A percentile compares a stretch with the other conserved stretches of the same genome.
phyloP scores from a whole-genome alignment of 139 green algal species.

The Tetraselmis chui region DNA sequence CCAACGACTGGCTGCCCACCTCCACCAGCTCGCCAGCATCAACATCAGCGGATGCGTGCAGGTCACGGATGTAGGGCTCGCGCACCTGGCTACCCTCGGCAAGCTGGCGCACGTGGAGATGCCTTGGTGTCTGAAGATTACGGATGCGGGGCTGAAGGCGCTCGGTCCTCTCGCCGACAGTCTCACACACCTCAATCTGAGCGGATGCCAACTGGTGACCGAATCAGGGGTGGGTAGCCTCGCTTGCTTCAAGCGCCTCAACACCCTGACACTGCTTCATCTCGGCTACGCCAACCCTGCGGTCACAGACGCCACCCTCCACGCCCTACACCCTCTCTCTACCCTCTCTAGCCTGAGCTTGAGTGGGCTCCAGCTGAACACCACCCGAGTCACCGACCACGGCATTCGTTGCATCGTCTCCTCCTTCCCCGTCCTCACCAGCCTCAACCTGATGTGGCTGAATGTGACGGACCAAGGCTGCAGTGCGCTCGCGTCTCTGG shows the following conservation, averaged over 20 bases:
- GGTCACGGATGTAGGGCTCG: conserved; percentile 28
- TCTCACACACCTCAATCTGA: conserved; percentile 36
- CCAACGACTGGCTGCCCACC: neutral
- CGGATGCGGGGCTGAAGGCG: conserved; percentile 23
- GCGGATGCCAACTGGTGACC: conserved; percentile 41
- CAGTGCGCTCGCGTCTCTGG: conserved; percentile 10
- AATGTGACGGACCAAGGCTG: conserved; percentile 22
- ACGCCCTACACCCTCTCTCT: conserved; percentile 11
- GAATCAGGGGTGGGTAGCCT: conserved; percentile 29
- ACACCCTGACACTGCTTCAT: conserved; percentile 22
- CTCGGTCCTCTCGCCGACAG: conserved; percentile 14
- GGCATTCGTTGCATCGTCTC: conserved; percentile 16
- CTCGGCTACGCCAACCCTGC: conserved; percentile 26
- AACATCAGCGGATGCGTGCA: conserved; percentile 37
- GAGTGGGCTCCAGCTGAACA: conserved; percentile 24
- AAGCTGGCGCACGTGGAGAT: conserved; percentile 29
- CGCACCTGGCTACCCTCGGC: conserved; percentile 26
- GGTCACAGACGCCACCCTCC: conserved; percentile 28
- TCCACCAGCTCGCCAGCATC: conserved; percentile 20
- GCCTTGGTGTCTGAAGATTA: conserved; percentile 44
- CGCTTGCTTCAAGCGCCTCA: conserved; percentile 19
- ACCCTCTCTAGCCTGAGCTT: conserved; percentile 16
- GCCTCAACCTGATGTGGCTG: conserved; percentile 32
- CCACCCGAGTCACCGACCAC: conserved; percentile 18
- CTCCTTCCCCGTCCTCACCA: conserved; percentile 12